Evolutionary conservation across 2,329 filamentous ascomycete species (phyloP), one percentile per base, ranked within the genome.

Genomic region (Tolypocladium pustulatum): DNA sequence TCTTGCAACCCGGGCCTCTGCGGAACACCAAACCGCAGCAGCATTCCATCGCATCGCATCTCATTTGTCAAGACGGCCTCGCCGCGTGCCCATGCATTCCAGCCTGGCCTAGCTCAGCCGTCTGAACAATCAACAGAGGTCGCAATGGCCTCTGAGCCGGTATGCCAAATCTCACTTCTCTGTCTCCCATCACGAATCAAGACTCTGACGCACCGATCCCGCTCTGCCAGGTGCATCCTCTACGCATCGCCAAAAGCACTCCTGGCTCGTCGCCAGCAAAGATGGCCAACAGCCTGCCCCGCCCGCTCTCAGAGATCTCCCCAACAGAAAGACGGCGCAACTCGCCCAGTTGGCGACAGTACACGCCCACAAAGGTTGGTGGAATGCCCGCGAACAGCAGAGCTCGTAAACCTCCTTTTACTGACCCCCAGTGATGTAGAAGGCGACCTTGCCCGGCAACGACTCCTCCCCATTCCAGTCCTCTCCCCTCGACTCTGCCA

Each of bases 291-390:
- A 79, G 81, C 67, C 75, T 81, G 58, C 83, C 87, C 69, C 86
- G 89, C 67, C 89, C 94, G 60, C 82, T 99, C 64, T 89, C 91
- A 62, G 94, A 99, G 77, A 86, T 99, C 69, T 90, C 89, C 66
- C 89, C 89, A 57, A 89, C 89, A 62, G 90, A 92, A 75, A 87
- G 86, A 73, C 85, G 93, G 71, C 84, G 92, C 67, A 97, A 97
- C 77, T 97, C 92, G 56, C 91, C 92, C 57, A 95, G 89, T 78
- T 96, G 88, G 84, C 91, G 88, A 68, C 88, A 92, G 72, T 62
- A 64, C 30, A 70, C 71, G 40, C 71, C 73, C 54, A 73, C 72
- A 61, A 73, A 75, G 72, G 73, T 75, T 64, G 37, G 72, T 65
- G 27, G 57, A 38, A 30, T 27, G 27, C 65, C 49, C 10, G 49